These are phyloP conservation scores for Metschnikowia reukaufii DNA, from an alignment of 805 yeast species.

Conservation along the genomic window DNA sequence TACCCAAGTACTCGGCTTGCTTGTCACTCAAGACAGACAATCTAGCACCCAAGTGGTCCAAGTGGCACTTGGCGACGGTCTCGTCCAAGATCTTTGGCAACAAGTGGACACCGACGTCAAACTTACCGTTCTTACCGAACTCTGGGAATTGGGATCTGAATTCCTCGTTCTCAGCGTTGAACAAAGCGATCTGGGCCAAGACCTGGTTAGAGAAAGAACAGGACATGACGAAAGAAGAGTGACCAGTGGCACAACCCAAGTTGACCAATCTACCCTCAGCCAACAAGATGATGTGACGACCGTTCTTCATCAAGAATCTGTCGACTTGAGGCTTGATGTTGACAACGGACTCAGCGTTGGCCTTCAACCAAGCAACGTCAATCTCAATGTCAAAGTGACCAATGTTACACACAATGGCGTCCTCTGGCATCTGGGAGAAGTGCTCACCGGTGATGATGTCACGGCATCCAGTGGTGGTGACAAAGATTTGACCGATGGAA, in stretches of 20 bases:
- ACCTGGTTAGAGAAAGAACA: constrained; percentile 99
- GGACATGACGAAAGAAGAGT: constrained; percentile 98
- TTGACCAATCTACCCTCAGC: constrained; percentile 99
- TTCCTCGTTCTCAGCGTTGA: constrained; percentile 77
- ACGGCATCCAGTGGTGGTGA: constrained; percentile 99
- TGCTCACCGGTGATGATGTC: constrained; percentile 91
- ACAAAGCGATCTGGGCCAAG: constrained; percentile 82
- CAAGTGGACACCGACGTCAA: constrained; percentile 88
- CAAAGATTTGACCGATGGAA: constrained; percentile 91
- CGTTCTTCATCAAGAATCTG: constrained; percentile 86
- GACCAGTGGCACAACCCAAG: constrained; percentile 99
- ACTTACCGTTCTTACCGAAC: constrained; percentile 90
- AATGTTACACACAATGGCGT: constrained; percentile 98
- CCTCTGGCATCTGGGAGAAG: constrained; percentile 94
- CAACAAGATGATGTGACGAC: constrained; percentile 91
- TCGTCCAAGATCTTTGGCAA: constrained; percentile 98
- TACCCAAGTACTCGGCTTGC: constrained; percentile 93
- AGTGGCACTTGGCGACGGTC: constrained; percentile 96
- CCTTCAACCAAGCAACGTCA: constrained; percentile 98
- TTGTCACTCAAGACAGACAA: constrained; percentile 71
- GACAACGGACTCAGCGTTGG: constrained; percentile 87
- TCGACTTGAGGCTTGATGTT: constrained; percentile 99
- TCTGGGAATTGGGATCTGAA: constrained; percentile 84
- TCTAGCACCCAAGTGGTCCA: constrained; percentile 89
- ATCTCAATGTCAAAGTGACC: constrained; percentile 99